phyloP scores from a whole-genome alignment of 192 early-diverging fungal genomes.

The Backusella circina region DNA sequence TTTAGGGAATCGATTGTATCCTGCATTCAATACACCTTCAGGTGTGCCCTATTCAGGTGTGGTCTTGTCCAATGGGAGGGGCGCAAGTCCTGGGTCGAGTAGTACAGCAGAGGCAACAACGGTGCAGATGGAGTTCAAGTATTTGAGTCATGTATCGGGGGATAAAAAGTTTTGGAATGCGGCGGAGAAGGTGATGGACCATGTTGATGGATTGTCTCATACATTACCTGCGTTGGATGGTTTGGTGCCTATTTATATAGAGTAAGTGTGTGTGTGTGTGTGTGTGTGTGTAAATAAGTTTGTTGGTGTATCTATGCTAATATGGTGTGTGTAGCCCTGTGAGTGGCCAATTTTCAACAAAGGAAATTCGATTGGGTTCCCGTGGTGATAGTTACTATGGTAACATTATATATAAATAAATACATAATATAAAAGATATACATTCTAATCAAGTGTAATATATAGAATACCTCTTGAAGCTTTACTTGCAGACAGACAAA shows the following conservation, averaged over 20 bases:
- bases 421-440: background rate
- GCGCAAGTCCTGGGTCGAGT: constrained; percentile 37
- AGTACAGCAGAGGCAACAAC: constrained; percentile 79
- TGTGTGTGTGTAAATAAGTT: background rate
- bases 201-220: constrained; percentile 46
- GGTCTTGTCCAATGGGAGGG: constrained; percentile 57
- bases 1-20: constrained; percentile 68
- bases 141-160: constrained; percentile 71
- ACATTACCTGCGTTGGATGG: constrained; percentile 50
- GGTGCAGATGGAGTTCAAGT: constrained; percentile 85
- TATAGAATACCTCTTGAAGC: constrained; percentile 88
- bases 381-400: constrained; percentile 91
- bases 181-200: constrained; percentile 61
- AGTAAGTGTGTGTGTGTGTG: constrained; percentile 22
- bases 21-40: constrained; percentile 63
- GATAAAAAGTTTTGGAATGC: constrained; percentile 70
- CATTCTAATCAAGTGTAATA: background rate
- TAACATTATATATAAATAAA: constrained; percentile 33
- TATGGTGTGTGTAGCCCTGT: constrained; percentile 36
- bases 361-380: constrained; percentile 71
- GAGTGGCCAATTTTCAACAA: constrained; percentile 52
- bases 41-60: constrained; percentile 67
- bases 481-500: constrained; percentile 71
- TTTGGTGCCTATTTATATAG: constrained; percentile 73
- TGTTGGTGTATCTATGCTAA: too few relatives aligned